These are phyloP conservation scores for Dimocarpus longan DNA, from an alignment of 345 rosid species.

Conservation along the genomic window DNA sequence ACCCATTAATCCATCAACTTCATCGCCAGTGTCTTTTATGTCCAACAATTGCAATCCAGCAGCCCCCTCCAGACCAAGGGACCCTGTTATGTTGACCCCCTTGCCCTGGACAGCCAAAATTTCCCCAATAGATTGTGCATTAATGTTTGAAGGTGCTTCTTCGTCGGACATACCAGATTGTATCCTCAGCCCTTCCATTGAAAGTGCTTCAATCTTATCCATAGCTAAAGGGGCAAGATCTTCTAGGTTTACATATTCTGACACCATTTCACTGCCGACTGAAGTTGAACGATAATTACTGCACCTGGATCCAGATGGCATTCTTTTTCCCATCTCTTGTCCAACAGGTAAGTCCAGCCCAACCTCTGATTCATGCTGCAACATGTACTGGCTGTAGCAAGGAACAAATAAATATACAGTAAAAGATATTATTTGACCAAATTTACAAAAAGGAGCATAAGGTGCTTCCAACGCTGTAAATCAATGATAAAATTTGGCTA, in stretches of 20 bases:
- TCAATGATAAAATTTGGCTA: constrained; percentile 3
- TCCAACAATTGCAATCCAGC: constrained; percentile 85
- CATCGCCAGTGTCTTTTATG: constrained; percentile 56
- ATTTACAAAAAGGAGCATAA: constrained; percentile 11
- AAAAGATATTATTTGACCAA: constrained; percentile 8
- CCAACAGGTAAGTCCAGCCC: constrained; percentile 37
- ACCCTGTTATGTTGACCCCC: constrained; percentile 53
- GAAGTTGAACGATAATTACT: constrained; percentile 42
- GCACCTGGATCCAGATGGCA: constrained; percentile 41
- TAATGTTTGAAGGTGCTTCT: constrained; percentile 79
- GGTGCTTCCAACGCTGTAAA: background rate
- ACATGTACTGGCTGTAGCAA: constrained; percentile 48
- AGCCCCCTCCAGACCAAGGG: constrained; percentile 78
- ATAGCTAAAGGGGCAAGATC: constrained; percentile 97
- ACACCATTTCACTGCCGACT: constrained; percentile 37
- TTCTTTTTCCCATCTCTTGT: constrained; percentile 40
- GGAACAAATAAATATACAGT: constrained; percentile 27
- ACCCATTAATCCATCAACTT: constrained; percentile 80
- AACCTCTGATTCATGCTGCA: constrained; percentile 40
- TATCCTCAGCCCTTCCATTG: constrained; percentile 91
- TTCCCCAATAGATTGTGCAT: constrained; percentile 65
- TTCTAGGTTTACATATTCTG: constrained; percentile 88
- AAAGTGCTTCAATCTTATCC: constrained; percentile 96
- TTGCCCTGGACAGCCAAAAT: constrained; percentile 76
- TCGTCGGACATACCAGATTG: constrained; percentile 84